These are phyloP conservation scores for Melastoma malabathricum DNA, from an alignment of 345 rosid genomes.

Conservation along the genomic window DNA sequence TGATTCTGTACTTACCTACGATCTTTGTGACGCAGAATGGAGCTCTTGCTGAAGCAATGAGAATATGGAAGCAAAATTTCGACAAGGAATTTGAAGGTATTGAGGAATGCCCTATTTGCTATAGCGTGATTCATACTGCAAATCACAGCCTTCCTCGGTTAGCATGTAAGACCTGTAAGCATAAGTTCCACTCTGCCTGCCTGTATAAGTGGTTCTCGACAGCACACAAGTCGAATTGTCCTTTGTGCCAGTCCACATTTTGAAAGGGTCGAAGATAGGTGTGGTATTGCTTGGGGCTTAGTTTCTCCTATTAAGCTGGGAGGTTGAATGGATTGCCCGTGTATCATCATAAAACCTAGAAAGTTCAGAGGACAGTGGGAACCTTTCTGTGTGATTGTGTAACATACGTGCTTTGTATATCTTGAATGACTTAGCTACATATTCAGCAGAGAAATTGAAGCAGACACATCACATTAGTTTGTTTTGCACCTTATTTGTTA, in stretches of 20 bases:
- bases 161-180: conserved; percentile 89
- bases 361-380: too few relatives aligned
- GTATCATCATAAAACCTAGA: too few relatives aligned
- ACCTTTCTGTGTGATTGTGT: too few relatives aligned
- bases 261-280: conserved; percentile 12
- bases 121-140: conserved; percentile 84
- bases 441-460: too few relatives aligned
- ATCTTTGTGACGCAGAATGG: conserved; percentile 58
- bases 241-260: conserved; percentile 90
- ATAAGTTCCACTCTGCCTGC: conserved; percentile 89
- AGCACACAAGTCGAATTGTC: conserved; percentile 80
- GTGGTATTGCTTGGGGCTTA: too few relatives aligned
- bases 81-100: conserved; percentile 97
- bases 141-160: conserved; percentile 90
- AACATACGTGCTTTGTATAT: too few relatives aligned
- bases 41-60: conserved; percentile 86
- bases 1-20: conserved; percentile 2
- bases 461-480: too few relatives aligned
- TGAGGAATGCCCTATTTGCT: conserved; percentile 97
- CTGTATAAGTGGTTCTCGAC: conserved; percentile 93
- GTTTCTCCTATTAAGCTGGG: too few relatives aligned
- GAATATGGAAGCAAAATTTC: conserved; percentile 80
- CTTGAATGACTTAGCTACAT: too few relatives aligned
- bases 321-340: too few relatives aligned
- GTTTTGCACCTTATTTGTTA: too few relatives aligned